phyloP scores from a whole-genome alignment of 202 grass and related monocot genomes.

The Digitaria exilis region DNA sequence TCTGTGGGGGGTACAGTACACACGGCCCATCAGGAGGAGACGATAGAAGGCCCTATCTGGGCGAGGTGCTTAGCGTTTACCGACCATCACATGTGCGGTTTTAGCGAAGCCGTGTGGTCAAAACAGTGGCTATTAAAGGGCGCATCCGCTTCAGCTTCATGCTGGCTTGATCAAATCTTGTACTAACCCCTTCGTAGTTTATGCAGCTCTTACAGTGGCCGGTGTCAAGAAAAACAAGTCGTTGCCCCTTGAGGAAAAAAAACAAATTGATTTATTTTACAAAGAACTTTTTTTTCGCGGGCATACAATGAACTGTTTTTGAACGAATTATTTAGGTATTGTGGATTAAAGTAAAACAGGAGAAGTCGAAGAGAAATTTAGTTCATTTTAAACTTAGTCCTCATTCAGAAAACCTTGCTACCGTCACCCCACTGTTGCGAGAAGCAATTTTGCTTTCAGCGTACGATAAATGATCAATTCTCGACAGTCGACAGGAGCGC shows the following conservation, averaged over 20 bases:
- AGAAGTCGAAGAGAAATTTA: no score
- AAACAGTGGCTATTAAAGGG: background rate
- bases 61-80: conserved; percentile 6
- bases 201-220: background rate
- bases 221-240: background rate
- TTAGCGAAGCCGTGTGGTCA: background rate
- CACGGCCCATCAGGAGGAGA: background rate
- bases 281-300: no score
- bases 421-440: no score
- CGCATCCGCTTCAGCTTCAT: background rate
- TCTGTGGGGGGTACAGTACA: conserved; percentile 10
- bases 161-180: background rate
- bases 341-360: no score
- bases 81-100: background rate
- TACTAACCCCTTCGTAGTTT: background rate
- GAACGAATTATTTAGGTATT: no score
- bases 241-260: background rate
- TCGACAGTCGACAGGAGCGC: no score
- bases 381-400: no score
- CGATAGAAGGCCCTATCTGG: conserved; percentile 3
- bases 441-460: no score
- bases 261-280: no score
- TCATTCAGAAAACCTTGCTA: no score
- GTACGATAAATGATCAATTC: no score
- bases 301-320: no score